Percentiles rank a stretch among this genome's conserved stretches.
Evolutionary conservation across 306 rosid species (phyloP).

Genomic region (Vigna reflexopilosa): DNA sequence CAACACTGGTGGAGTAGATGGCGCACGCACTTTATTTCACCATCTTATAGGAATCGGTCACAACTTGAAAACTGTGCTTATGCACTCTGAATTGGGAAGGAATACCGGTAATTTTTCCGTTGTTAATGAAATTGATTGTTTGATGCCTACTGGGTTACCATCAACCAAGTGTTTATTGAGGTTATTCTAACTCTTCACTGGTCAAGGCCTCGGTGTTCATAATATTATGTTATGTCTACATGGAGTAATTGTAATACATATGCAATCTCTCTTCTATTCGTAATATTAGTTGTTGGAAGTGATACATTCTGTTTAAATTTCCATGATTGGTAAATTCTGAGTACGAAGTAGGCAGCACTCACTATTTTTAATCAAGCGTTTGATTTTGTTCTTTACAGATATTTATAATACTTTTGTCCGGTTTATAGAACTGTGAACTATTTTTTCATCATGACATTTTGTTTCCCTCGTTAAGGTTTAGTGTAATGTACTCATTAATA

Average conservation of each 20-base stretch:
- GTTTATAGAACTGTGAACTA: too few relatives aligned
- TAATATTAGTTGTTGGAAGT: not conserved
- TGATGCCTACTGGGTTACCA: slow-evolving; percentile 28
- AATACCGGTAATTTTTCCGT: slow-evolving; percentile 50
- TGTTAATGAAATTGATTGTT: slow-evolving; percentile 53
- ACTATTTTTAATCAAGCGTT: not conserved
- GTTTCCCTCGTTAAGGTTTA: too few relatives aligned
- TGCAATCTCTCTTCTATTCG: not conserved
- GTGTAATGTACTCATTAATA: too few relatives aligned
- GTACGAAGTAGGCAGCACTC: not conserved
- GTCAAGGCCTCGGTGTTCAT: slow-evolving; percentile 42
- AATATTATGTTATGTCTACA: slow-evolving; percentile 13
- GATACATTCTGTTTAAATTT: not conserved
- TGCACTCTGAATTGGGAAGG: slow-evolving; percentile 52
- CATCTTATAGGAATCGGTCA: slow-evolving; percentile 50
- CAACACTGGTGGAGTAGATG: slow-evolving; percentile 54
- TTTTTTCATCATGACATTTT: too few relatives aligned
- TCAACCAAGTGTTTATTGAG: slow-evolving; percentile 39
- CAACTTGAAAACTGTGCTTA: slow-evolving; percentile 52
- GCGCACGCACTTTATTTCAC: slow-evolving; percentile 45
- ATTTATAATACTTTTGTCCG: too few relatives aligned
- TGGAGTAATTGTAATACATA: slow-evolving; percentile 6
- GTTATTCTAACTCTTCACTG: slow-evolving; percentile 36
- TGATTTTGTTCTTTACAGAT: not conserved
- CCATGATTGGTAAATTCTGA: not conserved